phyloP scores from a whole-genome alignment of 164 flowering plant species.

The Hamamelis virginiana region DNA sequence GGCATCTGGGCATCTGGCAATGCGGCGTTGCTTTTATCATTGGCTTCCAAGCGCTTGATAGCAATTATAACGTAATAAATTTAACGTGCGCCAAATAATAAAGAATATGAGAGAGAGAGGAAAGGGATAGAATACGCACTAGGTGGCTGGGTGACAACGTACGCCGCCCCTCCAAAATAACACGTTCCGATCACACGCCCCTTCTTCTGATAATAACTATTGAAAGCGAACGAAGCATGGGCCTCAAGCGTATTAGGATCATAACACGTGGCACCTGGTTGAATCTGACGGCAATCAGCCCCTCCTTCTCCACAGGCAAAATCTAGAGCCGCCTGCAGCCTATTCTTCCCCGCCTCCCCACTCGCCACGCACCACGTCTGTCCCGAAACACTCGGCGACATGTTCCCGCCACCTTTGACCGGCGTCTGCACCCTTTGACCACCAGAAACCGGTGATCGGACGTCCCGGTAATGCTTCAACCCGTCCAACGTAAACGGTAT shows the following conservation, averaged over 20 bases:
- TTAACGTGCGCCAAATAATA: not conserved
- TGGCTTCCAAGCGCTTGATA: no score
- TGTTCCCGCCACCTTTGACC: conserved; percentile 23
- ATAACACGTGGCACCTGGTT: conserved; percentile 60
- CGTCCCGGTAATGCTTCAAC: conserved; percentile 31
- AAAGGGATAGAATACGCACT: conserved; percentile 37
- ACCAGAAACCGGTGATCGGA: conserved; percentile 13
- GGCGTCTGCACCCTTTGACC: conserved; percentile 1
- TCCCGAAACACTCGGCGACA: conserved; percentile 36
- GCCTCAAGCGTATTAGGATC: conserved; percentile 61
- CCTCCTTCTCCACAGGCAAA: conserved; percentile 70
- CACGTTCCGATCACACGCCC: conserved; percentile 48
- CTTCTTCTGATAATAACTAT: conserved; percentile 66
- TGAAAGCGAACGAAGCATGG: conserved; percentile 72
- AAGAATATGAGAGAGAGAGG: no score
- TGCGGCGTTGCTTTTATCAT: no score
- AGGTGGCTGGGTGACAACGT: conserved; percentile 53
- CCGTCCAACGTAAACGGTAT: conserved; percentile 50
- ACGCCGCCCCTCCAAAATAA: conserved; percentile 64
- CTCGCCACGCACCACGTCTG: conserved; percentile 70
- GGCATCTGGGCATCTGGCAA: no score
- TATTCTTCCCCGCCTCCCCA: conserved; percentile 38
- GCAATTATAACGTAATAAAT: no score
- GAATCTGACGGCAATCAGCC: conserved; percentile 72
- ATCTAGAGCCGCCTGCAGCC: conserved; percentile 63